Evolutionary conservation across 176 grass and related monocot species (phyloP), one percentile per base, ranked within the genome.

Genomic region (Chloris gayana): DNA sequence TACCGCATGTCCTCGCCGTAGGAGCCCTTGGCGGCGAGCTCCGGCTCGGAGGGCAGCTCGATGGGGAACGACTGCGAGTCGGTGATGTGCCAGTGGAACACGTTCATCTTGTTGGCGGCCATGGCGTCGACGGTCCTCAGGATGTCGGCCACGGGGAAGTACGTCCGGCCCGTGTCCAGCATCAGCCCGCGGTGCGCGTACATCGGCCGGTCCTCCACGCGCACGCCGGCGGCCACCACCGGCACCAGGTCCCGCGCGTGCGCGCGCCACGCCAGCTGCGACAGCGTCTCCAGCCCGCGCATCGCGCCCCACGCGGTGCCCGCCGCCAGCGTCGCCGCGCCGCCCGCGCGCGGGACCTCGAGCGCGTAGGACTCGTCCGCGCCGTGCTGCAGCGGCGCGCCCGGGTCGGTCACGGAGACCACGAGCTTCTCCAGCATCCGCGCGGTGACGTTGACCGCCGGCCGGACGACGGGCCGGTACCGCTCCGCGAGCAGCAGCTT

Each of bases 61-160:
- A 99, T 74, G 56, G 96, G 90, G 82, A 99, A 99, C 24, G 96
- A 95, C 65, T 99, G 92, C 2, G 96, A 93, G 71, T 99, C 96
- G 6, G 92, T 91, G 89, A 99, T 91, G 84, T 99, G 96, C 96
- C 96, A 99, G 74, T 99, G 96, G 83, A 99, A 91, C 47, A 99
- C 90, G 77, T 99, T 99, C 84, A 95, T 90, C 92, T 95, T 95
- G 84, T 99, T 99, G 74, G 86, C 80, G 54, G 81, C 88, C 92
- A 98, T 98, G 83, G 90, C 86, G 38, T 93, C 88, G 35, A 98
- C 84, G 14, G 92, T 98, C 33, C 96, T 74, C 31, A 95, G 82
- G 86, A 98, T 91, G 75, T 94, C 90, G 3, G 63, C 7, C 42
- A 95, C 90, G 21, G 92, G 79, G 84, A 93, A 80, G 84, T 86